Percentiles rank a stretch among this genome's conserved stretches.
These are phyloP conservation scores for Ambrosiella cleistominuta DNA, from an alignment of 2,329 filamentous ascomycete species.

Conservation along the genomic window DNA sequence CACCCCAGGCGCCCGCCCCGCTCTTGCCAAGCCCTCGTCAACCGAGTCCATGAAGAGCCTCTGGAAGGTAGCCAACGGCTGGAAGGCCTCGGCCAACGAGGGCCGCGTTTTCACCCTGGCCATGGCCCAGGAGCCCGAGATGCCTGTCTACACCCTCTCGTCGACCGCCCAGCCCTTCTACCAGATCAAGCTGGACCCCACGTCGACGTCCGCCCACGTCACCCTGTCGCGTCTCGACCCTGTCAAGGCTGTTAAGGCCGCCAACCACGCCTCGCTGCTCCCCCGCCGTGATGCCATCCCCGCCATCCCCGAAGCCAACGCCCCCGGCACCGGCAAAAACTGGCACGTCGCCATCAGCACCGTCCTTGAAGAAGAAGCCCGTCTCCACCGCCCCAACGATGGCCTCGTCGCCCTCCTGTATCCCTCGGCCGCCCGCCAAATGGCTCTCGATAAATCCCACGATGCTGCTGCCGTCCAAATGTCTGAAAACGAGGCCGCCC, in stretches of 20 bases:
- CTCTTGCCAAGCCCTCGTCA: conserved; percentile 33
- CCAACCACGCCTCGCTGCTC: not conserved
- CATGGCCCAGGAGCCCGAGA: conserved; percentile 36
- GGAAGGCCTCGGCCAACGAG: conserved; percentile 42
- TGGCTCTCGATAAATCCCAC: conserved; percentile 39
- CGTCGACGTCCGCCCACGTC: conserved; percentile 44
- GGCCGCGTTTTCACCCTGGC: conserved; percentile 42
- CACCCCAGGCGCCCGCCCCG: conserved; percentile 21
- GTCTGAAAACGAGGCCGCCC: conserved; percentile 50
- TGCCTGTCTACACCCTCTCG: conserved; percentile 49
- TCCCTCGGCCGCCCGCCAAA: conserved; percentile 44
- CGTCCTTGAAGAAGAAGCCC: conserved; percentile 36
- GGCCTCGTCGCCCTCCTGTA: conserved; percentile 52
- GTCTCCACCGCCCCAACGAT: conserved; percentile 38
- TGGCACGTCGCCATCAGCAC: conserved; percentile 43
- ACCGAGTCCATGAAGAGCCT: conserved; percentile 45
- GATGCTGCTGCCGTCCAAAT: conserved; percentile 36
- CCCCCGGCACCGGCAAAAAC: conserved; percentile 23
- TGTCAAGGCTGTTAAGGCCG: conserved; percentile 34
- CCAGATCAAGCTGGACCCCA: conserved; percentile 45
- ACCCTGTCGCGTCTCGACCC: conserved; percentile 43
- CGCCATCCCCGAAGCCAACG: conserved; percentile 16
- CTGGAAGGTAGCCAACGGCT: conserved; percentile 55
- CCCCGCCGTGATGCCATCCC: conserved; percentile 15
- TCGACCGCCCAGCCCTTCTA: conserved; percentile 48